Base-by-base conservation (phyloP, 208 protist genomes). In the Acanthamoeba royreba region DNA sequence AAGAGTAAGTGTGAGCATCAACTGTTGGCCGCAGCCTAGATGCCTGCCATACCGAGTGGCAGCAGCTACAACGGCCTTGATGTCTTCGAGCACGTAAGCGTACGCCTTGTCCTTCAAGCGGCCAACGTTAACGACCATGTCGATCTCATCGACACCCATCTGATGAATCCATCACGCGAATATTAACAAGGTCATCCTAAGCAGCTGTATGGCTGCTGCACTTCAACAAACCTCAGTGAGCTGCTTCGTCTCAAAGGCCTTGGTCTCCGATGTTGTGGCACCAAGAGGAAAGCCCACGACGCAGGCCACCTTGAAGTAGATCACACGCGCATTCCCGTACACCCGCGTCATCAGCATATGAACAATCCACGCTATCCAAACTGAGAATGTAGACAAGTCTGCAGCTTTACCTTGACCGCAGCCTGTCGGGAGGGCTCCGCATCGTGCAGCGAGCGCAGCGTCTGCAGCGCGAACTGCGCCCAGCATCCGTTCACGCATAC, bases 111-210 rank as follows among this genome's bases (percentile, higher is more conserved):
- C 97, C 94, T 98, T 98, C 31, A 99, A 52, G 15, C 92, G 94
- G 45, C 98, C 98, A 28, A 99, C 94, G 95, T 99, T 98, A 38
- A 99, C 93, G 35, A 99, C 98, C 98, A 99, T 98, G 95, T 99
- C 98, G 35, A 99, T 96, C 87, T 99, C 98, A 28, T 96, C 49
- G 3, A 97, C 98, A n/a, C 98, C 98, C 55, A 86, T 1, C 45
- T 49, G 46, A 5, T 28, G 22, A 5, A 66, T 28, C 22, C 61
- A 72, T 7, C 55, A 63, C 55, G 8, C 4, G 22, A n/a, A n/a
- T n/a, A n/a, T n/a, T n/a, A n/a, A n/a, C n/a, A n/a, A n/a, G n/a
- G n/a, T n/a, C n/a, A n/a, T n/a, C n/a, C n/a, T n/a, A n/a, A n/a
- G n/a, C n/a, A n/a, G n/a, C n/a, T n/a, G n/a, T n/a, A n/a, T n/a